Evolutionary conservation across 257 asterid species (phyloP), one percentile per base, ranked within the genome.

Genomic region (Solanum tarapatanum): DNA sequence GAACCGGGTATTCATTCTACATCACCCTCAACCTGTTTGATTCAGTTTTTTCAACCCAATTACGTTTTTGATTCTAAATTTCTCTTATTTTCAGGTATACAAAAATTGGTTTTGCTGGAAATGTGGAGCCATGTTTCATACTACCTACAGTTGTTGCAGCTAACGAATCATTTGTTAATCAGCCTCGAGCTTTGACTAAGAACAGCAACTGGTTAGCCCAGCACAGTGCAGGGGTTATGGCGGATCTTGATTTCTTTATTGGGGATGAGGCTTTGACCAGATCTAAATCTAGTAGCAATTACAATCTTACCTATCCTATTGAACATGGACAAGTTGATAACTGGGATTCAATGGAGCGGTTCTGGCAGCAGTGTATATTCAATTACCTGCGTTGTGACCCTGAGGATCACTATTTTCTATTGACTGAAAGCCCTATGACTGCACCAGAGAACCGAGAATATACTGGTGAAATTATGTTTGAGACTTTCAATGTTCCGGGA

Each of bases 281-380:
- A 92, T 94, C 98, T 90, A 95, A 93, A 88, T 92, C 94, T 74
- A 95, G 92, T 83, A 91, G 87, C 89, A 87, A 87, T 69, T 93
- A 92, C 88, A 94, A 89, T 90, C 92, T 95, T 92, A 94, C 87
- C 70, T 91, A 94, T 93, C 99, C 99, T 12, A 94, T 97, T 83
- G 92, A 91, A 90, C 97, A 94, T 84, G 98, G 99, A 77, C 98
- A 97, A 92, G 99, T 97, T 35, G 95, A 94, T 83, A 84, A 97
- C 88, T 97, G 99, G 99, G 99, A 97, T 86, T 94, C 98, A 17
- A 95, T 95, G 99, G 99, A 97, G 93, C 92, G 98, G 84, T 97
- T 94, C 89, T 97, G 99, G 99, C 98, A 97, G 94, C 98, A 95
- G 88, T 93, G 96, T 90, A 92, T 97, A 87, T 97, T 94, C 87